These are phyloP conservation scores for Lophiostoma macrostomum DNA, from an alignment of 495 filamentous ascomycete genomes.

Conservation along the genomic window DNA sequence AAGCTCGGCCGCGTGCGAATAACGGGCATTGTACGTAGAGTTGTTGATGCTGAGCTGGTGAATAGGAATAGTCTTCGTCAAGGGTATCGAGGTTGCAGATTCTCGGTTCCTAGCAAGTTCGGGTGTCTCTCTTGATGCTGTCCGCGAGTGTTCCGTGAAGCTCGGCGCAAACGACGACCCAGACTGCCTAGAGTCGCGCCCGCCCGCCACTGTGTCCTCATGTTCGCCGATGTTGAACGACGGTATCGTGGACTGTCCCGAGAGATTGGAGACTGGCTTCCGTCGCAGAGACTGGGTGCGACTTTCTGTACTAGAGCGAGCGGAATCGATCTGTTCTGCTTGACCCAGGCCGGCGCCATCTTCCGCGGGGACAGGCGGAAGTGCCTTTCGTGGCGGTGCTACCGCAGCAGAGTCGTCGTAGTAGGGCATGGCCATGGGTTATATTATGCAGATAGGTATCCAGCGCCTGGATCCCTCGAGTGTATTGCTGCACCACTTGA, in stretches of 20 bases:
- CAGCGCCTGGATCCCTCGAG: too few species aligned
- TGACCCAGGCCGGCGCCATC: neutral
- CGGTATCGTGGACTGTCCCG: constrained; percentile 13
- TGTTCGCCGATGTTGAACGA: constrained; percentile 26
- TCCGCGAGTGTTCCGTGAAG: constrained; percentile 29
- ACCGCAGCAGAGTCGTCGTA: constrained; percentile 13
- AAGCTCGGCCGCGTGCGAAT: constrained; percentile 27
- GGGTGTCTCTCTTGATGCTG: constrained; percentile 18
- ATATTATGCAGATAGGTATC: too few species aligned
- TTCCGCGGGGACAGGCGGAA: constrained; percentile 20
- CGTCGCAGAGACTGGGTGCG: constrained; percentile 28
- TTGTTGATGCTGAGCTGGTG: constrained; percentile 29
- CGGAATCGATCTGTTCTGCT: constrained; percentile 4
- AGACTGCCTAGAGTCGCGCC: constrained; percentile 28
- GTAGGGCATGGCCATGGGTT: constrained; percentile 26
- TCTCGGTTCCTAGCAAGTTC: constrained; percentile 15
- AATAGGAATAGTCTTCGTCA: constrained; percentile 28
- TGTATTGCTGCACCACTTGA: too few species aligned
- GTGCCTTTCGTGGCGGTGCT: constrained; percentile 11
- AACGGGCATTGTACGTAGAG: constrained; percentile 22
- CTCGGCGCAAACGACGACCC: constrained; percentile 27
- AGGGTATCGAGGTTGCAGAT: constrained; percentile 9
- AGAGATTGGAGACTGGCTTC: constrained; percentile 22
- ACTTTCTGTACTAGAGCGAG: constrained; percentile 17
- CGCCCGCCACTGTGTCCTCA: constrained; percentile 21